phyloP scores from a whole-genome alignment of 352 stramenopile genomes.

The Blastocystis hominis region DNA sequence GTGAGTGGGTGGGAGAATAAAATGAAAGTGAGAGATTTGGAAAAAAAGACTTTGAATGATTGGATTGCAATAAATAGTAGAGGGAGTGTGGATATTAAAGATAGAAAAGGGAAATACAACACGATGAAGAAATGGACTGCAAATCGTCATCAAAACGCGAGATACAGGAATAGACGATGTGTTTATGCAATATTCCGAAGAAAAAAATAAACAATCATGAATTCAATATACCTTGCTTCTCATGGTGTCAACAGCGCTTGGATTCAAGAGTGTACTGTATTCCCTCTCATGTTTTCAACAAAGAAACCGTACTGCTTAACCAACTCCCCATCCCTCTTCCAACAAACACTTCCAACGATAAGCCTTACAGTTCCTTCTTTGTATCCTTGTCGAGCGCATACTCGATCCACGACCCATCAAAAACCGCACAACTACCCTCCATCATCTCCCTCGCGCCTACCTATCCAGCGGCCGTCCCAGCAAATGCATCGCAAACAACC shows the following conservation, averaged over 20 bases:
- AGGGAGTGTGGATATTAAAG: too few relatives aligned
- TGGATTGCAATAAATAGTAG: too few relatives aligned
- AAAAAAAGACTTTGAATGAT: neutral
- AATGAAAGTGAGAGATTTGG: neutral
- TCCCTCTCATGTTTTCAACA: neutral
- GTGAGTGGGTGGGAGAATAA: neutral
- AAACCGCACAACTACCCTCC: conserved; percentile 31
- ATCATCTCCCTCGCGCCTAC: neutral
- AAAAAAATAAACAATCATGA: neutral
- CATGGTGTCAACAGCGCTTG: neutral
- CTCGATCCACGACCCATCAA: conserved; percentile 49
- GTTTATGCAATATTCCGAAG: neutral
- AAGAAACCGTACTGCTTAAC: neutral
- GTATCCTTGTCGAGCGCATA: conserved; percentile 14
- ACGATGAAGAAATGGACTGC: too few relatives aligned
- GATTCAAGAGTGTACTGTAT: neutral
- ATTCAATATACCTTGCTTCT: neutral
- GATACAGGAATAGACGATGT: neutral
- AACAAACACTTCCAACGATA: neutral
- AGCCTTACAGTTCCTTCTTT: conserved; percentile 11
- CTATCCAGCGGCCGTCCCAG: conserved; percentile 19
- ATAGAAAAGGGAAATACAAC: too few relatives aligned
- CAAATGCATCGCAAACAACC: conserved; percentile 31
- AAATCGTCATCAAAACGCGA: neutral
- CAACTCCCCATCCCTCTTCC: neutral